These are phyloP conservation scores for grape (Vitis vinifera) DNA, from an alignment of 164 flowering plant genomes.

Conservation along the genomic window DNA sequence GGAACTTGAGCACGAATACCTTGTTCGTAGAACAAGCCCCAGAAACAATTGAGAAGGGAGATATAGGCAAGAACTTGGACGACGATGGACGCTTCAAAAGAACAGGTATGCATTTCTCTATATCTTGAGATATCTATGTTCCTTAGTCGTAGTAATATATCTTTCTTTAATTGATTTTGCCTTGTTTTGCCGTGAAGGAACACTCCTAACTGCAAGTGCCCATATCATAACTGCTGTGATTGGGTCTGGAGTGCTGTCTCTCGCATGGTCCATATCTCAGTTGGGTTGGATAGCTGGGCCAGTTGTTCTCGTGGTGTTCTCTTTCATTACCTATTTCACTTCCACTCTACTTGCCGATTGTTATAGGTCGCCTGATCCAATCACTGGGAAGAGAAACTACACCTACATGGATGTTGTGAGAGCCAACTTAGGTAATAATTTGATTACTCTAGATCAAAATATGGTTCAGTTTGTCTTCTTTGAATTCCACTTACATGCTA, in stretches of 20 bases:
- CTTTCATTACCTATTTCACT: conserved; percentile 80
- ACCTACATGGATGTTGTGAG: conserved; percentile 89
- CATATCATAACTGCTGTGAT: conserved; percentile 97
- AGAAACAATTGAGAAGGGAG: conserved; percentile 22
- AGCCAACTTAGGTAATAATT: conserved; percentile 62
- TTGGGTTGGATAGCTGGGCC: conserved; percentile 92
- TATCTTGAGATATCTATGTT: neutral
- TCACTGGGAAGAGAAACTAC: conserved; percentile 81
- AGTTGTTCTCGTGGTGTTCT: conserved; percentile 63
- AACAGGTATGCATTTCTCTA: conserved; percentile 35
- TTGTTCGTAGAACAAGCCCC: conserved; percentile 38
- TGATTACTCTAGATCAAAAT: neutral
- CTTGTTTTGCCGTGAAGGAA: conserved; percentile 45
- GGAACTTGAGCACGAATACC: conserved; percentile 27
- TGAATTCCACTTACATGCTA: no score
- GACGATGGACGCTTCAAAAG: conserved; percentile 73
- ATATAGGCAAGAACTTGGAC: conserved; percentile 39
- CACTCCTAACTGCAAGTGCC: conserved; percentile 86
- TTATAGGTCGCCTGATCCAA: conserved; percentile 78
- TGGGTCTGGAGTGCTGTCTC: conserved; percentile 90
- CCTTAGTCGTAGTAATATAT: neutral
- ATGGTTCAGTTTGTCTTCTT: neutral
- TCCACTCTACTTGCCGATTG: conserved; percentile 83
- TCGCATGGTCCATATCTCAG: conserved; percentile 96
- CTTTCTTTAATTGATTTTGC: neutral